Evolutionary conservation across 2,329 filamentous ascomycete species (phyloP).

Genomic region (Karstenula rhodostoma): DNA sequence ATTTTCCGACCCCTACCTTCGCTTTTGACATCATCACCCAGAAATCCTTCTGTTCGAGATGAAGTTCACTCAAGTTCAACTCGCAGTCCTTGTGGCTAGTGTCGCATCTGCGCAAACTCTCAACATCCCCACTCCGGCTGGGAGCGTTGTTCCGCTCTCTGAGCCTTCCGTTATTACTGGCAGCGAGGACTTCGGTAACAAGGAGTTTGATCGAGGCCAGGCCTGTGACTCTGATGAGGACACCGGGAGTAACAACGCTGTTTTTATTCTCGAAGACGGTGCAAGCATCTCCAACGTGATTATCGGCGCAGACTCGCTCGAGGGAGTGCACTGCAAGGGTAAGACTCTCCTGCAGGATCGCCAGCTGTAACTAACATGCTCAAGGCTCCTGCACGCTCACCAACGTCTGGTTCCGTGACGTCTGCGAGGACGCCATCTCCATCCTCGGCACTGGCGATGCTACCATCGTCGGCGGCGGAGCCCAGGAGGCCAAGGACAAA

Average conservation of each 20-base stretch:
- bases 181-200: conserved; percentile 28
- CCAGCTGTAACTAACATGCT: neutral
- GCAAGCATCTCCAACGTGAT: conserved; percentile 62
- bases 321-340: conserved; percentile 63
- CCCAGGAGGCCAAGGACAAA: conserved; percentile 43
- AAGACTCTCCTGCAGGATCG: neutral
- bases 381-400: conserved; percentile 56
- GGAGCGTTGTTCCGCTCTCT: conserved; percentile 38
- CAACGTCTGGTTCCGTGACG: conserved; percentile 54
- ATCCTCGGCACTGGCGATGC: conserved; percentile 30
- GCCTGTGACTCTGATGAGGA: conserved; percentile 33
- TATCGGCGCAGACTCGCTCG: conserved; percentile 58
- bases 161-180: conserved; percentile 34
- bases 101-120: conserved; percentile 41
- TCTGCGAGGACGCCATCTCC: conserved; percentile 49
- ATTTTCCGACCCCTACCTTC: neutral
- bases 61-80: conserved; percentile 30
- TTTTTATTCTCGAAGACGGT: conserved; percentile 60
- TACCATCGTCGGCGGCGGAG: conserved; percentile 49
- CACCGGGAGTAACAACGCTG: conserved; percentile 42
- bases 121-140: conserved; percentile 42
- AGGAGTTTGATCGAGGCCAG: conserved; percentile 33
- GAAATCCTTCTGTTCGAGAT: conserved; percentile 18
- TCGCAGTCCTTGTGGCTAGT: conserved; percentile 33
- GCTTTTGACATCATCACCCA: neutral